Percentiles rank a stretch among this genome's conserved stretches.
Evolutionary conservation across 2,329 filamentous ascomycete species (phyloP).

Genomic region (Diaporthe helianthi): DNA sequence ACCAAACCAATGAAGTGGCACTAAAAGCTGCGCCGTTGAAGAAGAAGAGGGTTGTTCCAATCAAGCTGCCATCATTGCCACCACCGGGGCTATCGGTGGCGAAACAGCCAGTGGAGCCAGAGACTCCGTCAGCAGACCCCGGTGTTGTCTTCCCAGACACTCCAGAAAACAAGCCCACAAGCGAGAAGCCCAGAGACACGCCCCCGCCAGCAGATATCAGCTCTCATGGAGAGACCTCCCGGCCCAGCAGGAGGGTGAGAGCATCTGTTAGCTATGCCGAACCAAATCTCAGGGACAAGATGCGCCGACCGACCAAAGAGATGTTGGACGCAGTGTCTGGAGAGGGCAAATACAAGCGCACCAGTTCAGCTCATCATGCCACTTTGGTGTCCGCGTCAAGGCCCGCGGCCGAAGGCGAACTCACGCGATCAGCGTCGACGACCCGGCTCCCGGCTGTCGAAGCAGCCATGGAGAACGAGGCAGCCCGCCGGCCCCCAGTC

Average conservation of each 20-base stretch:
- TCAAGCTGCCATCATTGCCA: slow-evolving; percentile 42
- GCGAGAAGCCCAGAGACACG: slow-evolving; percentile 55
- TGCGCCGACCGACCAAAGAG: slow-evolving; percentile 81
- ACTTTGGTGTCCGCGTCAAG: slow-evolving; percentile 42
- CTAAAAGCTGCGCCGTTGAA: slow-evolving; percentile 34
- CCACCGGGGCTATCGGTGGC: slow-evolving; percentile 36
- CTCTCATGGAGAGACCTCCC: slow-evolving; percentile 61
- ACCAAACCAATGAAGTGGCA: slow-evolving; percentile 35
- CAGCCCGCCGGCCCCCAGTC: slow-evolving; percentile 38
- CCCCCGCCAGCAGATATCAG: slow-evolving; percentile 67
- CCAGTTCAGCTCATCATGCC: slow-evolving; percentile 39
- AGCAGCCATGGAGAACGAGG: slow-evolving; percentile 35
- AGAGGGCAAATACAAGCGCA: slow-evolving; percentile 60
- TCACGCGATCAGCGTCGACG: slow-evolving; percentile 29
- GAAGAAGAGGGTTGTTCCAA: slow-evolving; percentile 37
- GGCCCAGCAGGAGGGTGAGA: slow-evolving; percentile 72
- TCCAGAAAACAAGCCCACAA: slow-evolving; percentile 51
- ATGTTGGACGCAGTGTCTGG: slow-evolving; percentile 76
- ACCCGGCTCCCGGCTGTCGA: slow-evolving; percentile 39
- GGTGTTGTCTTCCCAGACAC: slow-evolving; percentile 56
- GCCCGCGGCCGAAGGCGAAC: slow-evolving; percentile 46
- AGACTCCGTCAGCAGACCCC: slow-evolving; percentile 48
- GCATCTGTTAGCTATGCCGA: slow-evolving; percentile 80
- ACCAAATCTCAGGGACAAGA: slow-evolving; percentile 81
- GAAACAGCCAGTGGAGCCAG: slow-evolving; percentile 39